Base-by-base conservation (phyloP, 768 basidiomycete species). In the Rhodosporidiobolus odoratus region DNA sequence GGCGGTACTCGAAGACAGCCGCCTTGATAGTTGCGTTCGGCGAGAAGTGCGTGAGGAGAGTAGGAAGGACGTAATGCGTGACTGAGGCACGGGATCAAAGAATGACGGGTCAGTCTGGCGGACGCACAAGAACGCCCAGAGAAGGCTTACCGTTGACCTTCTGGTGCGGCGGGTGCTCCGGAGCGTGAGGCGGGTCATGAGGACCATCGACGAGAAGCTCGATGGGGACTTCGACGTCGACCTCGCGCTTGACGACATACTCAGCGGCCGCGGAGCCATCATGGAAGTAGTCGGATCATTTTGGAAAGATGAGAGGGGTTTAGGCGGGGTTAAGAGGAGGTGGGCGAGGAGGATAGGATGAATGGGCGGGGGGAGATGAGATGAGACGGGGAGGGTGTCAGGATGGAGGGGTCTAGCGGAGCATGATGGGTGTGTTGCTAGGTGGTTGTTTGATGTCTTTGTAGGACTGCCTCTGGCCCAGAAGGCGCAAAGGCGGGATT, bases 221-320 rank as follows among this genome's bases (percentile, higher is more conserved):
- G 60, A 53, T 8, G 4, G 67, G 66, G 21, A 65, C 45, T 10
- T 63, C 35, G 37, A 69, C 72, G 41, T 69, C 62, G 12, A 27
- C 19, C 40, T 73, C 64, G 38, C 32, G 19, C 34, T 37, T 37
- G 50, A 47, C 48, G 10, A 21, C 16, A 48, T 23, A 63, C 34
- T 47, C 16, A 2, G 27, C 19, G 52, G 62, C 34, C 43, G n/a
- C n/a, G n/a, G n/a, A n/a, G n/a, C n/a, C n/a, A n/a, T 72, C 72
- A 70, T 78, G 71, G 68, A 79, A 53, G 58, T 77, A 74, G 75
- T 82, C 81, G 48, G 79, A 76, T n/a, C n/a, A n/a, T n/a, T n/a
- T n/a, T n/a, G n/a, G n/a, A n/a, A n/a, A n/a, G n/a, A n/a, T n/a
- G n/a, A n/a, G n/a, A n/a, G n/a, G n/a, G n/a, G n/a, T n/a, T n/a